Conservation (phyloP, 805 yeast species). For the Kuraishia borneana region DNA sequence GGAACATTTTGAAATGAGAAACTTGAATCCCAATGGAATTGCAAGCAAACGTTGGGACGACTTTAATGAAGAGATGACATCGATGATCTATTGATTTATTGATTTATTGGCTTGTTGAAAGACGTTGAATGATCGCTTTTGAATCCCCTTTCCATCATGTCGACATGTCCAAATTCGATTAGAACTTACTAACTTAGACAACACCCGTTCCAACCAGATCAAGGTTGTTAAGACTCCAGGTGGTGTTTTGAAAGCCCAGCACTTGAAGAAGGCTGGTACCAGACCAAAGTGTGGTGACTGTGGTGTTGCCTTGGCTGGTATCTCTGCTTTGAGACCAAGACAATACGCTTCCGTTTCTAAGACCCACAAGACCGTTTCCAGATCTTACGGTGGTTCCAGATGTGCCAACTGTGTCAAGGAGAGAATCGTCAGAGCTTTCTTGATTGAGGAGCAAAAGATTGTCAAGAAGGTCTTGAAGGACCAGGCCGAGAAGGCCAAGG, state of each 20-base stretch:
- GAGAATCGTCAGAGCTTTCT: slow-evolving; percentile 98
- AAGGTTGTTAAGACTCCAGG: slow-evolving; percentile 99
- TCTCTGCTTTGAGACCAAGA: slow-evolving; percentile 96
- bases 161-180: slow-evolving; percentile 5
- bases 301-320: slow-evolving; percentile 55
- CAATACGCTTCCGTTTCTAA: slow-evolving; percentile 90
- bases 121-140: slow-evolving; percentile 10
- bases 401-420: slow-evolving; percentile 99
- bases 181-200: slow-evolving; percentile 42
- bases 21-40: no score
- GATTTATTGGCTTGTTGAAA: not conserved
- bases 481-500: slow-evolving; percentile 81
- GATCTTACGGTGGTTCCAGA: slow-evolving; percentile 99
- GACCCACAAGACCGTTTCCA: slow-evolving; percentile 96
- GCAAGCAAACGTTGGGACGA: not conserved
- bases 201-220: slow-evolving; percentile 99
- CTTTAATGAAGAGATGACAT: not conserved
- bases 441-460: slow-evolving; percentile 99
- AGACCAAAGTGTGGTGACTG: slow-evolving; percentile 87
- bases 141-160: not conserved
- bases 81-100: not conserved
- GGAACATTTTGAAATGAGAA: no score
- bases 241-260: slow-evolving; percentile 97
- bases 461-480: slow-evolving; percentile 99
- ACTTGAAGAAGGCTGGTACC: slow-evolving; percentile 84